Evolutionary conservation across 2,329 filamentous ascomycete genomes (phyloP).

Genomic region (Fusarium setosum): DNA sequence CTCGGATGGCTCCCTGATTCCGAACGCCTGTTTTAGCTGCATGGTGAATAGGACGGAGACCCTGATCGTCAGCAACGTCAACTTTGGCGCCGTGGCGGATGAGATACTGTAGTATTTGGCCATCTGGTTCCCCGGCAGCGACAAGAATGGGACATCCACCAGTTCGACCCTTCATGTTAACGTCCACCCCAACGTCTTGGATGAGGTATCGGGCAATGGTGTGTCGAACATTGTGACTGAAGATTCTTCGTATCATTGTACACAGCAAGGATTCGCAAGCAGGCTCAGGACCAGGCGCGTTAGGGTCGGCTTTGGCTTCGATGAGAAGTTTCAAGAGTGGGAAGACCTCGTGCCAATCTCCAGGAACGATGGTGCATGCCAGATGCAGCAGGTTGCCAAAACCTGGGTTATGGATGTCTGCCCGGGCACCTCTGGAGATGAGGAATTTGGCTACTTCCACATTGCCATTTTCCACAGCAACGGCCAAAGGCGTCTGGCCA

Average conservation of each 20-base stretch:
- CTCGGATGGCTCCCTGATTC: no score
- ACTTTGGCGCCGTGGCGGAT: not conserved
- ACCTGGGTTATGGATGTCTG: not conserved
- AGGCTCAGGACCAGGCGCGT: not conserved
- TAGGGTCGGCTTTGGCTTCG: not conserved
- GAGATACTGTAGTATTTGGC: not conserved
- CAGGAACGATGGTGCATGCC: not conserved
- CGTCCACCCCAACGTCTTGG: not conserved
- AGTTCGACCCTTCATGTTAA: not conserved
- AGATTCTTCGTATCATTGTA: not conserved
- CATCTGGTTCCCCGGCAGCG: rapidly evolving
- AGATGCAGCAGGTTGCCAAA: constrained; percentile 4
- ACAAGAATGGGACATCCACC: not conserved
- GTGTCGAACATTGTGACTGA: not conserved
- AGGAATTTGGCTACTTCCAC: not conserved
- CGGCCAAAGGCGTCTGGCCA: not conserved
- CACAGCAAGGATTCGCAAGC: not conserved
- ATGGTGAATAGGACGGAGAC: not conserved
- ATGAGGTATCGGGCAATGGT: not conserved
- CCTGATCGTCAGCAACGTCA: not conserved
- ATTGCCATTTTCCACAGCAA: not conserved
- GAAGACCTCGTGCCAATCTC: not conserved
- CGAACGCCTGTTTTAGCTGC: not conserved
- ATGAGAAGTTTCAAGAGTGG: not conserved
- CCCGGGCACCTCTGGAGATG: not conserved